Base-by-base conservation (phyloP, 2,329 filamentous ascomycete genomes). In the Malbranchea cinnamomea region DNA sequence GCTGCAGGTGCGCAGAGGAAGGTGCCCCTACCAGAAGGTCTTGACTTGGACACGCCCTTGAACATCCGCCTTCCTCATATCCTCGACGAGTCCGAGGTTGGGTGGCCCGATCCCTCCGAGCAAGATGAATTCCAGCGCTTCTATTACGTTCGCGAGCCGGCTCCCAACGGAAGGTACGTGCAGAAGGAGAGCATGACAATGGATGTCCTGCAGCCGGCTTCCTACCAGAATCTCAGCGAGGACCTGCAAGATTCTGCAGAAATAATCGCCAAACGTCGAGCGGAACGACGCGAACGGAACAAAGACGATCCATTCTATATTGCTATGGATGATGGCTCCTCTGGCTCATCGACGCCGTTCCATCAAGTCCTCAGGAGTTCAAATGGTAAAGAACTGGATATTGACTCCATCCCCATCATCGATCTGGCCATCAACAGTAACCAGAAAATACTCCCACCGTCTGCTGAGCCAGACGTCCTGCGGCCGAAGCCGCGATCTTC, bases 251-350 rank as follows among this genome's bases (percentile, higher is more conserved):
- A 85, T 18, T 79, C 87, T 37, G 63, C 76, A 1, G 77, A 83
- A 42, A 81, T 82, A 26, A 50, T 81, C 23, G 78, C 80, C 4
- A 67, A 74, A 38, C 70, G 80, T 38, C 80, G 76, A 43, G 72
- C 76, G 3, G 82, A 93, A 47, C 70, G 85, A 7, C 59, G 68
- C 33, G 84, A 92, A 48, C 71, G 83, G 33, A 82, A 93, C 52
- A 79, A 71, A 42, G 87, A 95, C 47, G 89, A 98, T 45, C 89
- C 89, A 1, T 98, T 93, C 52, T 98, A 98, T 48, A 95, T 98
- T 46, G 64, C 63, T 14, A 55, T 59, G 5, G 57, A 57, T 21
- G 63, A 62, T 15, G 60, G 57, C 23, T 56, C 59, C 1, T 72
- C 71, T 3, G 71, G 72, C 19, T 68, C 68, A 4, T 77, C 78